Evolutionary conservation across 768 basidiomycete species (phyloP).

Genomic region (Lepiota venenata): DNA sequence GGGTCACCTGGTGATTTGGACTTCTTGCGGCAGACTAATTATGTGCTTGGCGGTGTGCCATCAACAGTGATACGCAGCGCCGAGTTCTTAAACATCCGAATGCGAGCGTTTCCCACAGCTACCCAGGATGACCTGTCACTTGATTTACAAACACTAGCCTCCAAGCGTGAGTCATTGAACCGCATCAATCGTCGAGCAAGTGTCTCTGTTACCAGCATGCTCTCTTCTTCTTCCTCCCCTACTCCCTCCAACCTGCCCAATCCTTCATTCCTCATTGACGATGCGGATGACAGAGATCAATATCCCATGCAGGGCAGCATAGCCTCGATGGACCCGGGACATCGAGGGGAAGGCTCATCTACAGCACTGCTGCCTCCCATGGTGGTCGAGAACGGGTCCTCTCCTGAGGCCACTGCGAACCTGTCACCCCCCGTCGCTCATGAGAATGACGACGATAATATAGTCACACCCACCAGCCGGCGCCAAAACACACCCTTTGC

Average conservation of each 20-base stretch:
- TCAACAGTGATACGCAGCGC: constrained; percentile 3
- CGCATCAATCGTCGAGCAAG: constrained; percentile 2
- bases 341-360: constrained; percentile 12
- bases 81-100: constrained; percentile 2
- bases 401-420: constrained; percentile 8
- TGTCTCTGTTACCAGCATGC: constrained; percentile 5
- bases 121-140: constrained; percentile 8
- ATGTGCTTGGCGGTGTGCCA: neutral
- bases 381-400: neutral
- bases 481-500: neutral
- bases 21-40: neutral
- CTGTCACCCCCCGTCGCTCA: constrained; percentile 13
- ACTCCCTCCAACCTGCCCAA: neutral
- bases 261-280: neutral
- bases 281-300: neutral
- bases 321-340: neutral
- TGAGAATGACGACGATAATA: constrained; percentile 8
- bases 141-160: neutral
- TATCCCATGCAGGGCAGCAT: neutral
- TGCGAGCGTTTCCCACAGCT: constrained; percentile 1
- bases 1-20: neutral
- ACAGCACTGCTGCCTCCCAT: neutral
- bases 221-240: constrained; percentile 2
- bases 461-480: constrained; percentile 1
- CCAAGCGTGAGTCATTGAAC: neutral